Evolutionary conservation across 345 rosid genomes (phyloP), one percentile per base, ranked within the genome.

Genomic region (Passiflora organensis): DNA sequence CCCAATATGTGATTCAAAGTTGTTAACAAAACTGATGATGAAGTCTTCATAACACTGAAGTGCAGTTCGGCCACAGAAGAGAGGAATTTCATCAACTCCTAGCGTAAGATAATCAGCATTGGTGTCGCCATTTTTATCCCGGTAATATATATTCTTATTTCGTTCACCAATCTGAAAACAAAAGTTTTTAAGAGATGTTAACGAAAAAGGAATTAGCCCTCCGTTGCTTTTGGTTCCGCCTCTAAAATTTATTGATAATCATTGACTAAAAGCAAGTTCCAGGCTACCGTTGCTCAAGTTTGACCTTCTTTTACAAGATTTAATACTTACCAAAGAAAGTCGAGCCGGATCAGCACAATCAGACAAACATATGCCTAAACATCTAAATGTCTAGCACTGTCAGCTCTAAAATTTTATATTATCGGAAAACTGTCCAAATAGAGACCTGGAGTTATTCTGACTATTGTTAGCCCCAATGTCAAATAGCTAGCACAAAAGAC

Each of bases 21-120:
- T 82, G 45, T 68, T 63, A 42, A 77, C 72, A 50, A 82, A 82
- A 64, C 80, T 79, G 62, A 72, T 49, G 77, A 82, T 79, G 52
- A 82, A 68, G 58, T 82, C 84, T 60, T 77, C 84, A 60, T 82
- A 82, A 71, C 87, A 82, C 56, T 82, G 82, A 23, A 82, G 77
- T 13, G 87, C 84, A 57, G 87, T 79, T 55, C 87, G 79, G 0
- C 87, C 87, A 60, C 37, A 56, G 8, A 82, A 79, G 47, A 82
- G 54, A 57, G 87, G 84, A 67, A 82, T 73, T 15, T 75, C 74
- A 62, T 82, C 87, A 59, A 82, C 87, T 43, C 87, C 87, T 55
- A 82, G 78, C 13, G 87, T 82, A 63, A 82, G 80, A 77, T 82
- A 82, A 71, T 82, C 87, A 58, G 63, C 64, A 63, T 79, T 75